phyloP scores from a whole-genome alignment of 2,329 filamentous ascomycete species.

The Ophiostoma sp. region DNA sequence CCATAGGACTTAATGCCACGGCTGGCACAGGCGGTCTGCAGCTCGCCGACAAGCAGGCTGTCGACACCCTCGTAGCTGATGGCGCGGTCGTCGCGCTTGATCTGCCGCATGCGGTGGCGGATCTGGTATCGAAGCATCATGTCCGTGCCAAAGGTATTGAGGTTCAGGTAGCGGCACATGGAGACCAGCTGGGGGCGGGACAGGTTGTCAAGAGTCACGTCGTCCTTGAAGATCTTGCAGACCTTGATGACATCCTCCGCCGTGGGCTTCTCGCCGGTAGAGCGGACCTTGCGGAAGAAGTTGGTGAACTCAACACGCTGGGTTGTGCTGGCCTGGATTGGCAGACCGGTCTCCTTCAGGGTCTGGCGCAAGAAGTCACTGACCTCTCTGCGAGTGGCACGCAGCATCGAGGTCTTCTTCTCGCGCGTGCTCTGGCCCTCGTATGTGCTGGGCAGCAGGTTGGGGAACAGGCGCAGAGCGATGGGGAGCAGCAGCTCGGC shows the following conservation, averaged over 20 bases:
- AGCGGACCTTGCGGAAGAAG: constrained; percentile 94
- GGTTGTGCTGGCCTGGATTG: constrained; percentile 73
- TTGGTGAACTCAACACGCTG: constrained; percentile 91
- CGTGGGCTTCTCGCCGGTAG: constrained; percentile 84
- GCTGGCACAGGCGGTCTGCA: constrained; percentile 86
- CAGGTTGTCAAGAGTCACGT: constrained; percentile 93
- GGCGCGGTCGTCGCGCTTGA: constrained; percentile 94
- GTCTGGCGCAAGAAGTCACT: constrained; percentile 85
- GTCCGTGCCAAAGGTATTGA: constrained; percentile 95
- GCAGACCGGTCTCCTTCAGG: constrained; percentile 85
- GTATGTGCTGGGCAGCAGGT: constrained; percentile 94
- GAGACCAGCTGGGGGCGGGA: constrained; percentile 92
- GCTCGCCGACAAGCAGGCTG: constrained; percentile 83
- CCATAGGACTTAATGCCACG: constrained; percentile 90
- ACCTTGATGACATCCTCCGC: constrained; percentile 94
- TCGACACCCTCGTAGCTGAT: constrained; percentile 93
- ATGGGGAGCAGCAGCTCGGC: constrained; percentile 88
- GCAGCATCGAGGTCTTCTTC: constrained; percentile 72
- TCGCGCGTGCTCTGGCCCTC: constrained; percentile 89
- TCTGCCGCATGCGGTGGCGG: constrained; percentile 96
- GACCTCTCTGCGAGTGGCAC: constrained; percentile 87
- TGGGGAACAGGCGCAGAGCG: constrained; percentile 91
- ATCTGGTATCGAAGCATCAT: constrained; percentile 97
- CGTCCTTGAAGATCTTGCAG: constrained; percentile 98
- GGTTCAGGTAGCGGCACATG: constrained; percentile 97